Base-by-base conservation (phyloP, 805 yeast species). In the Kodamaea laetipori region DNA sequence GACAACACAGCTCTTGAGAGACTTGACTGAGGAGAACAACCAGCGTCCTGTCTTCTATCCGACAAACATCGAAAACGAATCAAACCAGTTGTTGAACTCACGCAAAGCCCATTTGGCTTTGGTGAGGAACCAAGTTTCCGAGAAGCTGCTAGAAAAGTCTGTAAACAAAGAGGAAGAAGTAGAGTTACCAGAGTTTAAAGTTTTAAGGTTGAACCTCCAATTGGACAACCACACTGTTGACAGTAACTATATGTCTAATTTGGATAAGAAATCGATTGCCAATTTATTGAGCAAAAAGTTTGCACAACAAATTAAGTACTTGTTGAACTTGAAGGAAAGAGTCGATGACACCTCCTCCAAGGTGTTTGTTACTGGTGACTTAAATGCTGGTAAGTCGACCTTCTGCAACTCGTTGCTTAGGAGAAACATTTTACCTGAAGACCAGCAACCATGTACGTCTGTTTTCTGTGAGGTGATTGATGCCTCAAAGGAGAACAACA, bases 371-470 rank as follows among this genome's bases (percentile, higher is more conserved):
- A 95, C 99, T 2, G 99, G 99, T 40, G 99, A 94, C 62, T 76
- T 94, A 52, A 94, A 94, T 60, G 86, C 99, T 0, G 99, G 99
- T 3, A 94, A 94, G 58, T 89, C 97, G 1, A 86, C 96, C 1
- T 89, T 94, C 55, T 94, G 99, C 64, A 94, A 94, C 59, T 92
- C 97, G 1, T 69, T 94, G 31, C 67, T 94, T 46, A 74, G 90
- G 52, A 76, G 94, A 40, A 78, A 80, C 39, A 65, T 94, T 2
- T 66, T 94, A 37, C 99, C 99, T 0, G 96, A 86, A 57, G 99
- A 94, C 64, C 99, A 94, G 58, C 96, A 94, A 60, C 99, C 99
- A 2, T 90, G 97, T 56, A 94, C 99, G 0, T 83, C 87, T 48
- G 97, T 94, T 0, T 95, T 95, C 57, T 90, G 97, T 61, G 99